Base-by-base conservation (phyloP, 257 asterid genomes). In the Nicotiana obtusifolia region DNA sequence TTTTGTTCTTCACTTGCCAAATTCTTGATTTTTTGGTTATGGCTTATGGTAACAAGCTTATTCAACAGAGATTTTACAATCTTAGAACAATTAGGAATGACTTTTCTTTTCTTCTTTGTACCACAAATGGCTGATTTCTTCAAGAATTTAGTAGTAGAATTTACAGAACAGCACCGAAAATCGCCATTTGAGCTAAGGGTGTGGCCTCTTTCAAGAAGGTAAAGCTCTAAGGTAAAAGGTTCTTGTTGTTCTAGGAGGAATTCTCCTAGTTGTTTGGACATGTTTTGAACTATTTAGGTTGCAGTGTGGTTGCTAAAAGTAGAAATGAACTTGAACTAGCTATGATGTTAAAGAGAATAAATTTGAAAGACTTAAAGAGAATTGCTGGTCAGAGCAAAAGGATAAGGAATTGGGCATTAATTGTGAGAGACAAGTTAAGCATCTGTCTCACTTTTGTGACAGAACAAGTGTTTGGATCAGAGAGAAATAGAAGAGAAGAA, bases 221-320 rank as follows among this genome's bases (percentile, higher is more conserved):
- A 90, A 22, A 26, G 67, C 69, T 92, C 92, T 57, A 94, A 83
- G 44, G 88, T 80, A 82, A 94, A 94, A 47, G 98, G 97, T 67
- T 91, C 94, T 87, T 92, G 98, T 16, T 91, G 85, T 86, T 94
- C 97, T n/a, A 84, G 88, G 64, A 94, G 98, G 77, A 89, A 88
- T 6, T 92, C 89, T 68, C 81, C 88, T 7, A 91, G 89, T 68
- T 41, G 62, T 61, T 80, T 83, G n/a, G 85, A 66, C 81, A 81
- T 81, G 44, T 22, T 44, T 28, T 24, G 37, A 59, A 31, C 4
- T 9, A 80, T 19, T 24, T 44, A 47, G 16, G 19, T n/a, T 56
- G 69, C 8, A 20, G 54, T 15, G n/a, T 30, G 53, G 28, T 2
- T 20, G 30, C 9, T 54, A 54, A 56, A 56, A 56, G 57, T 52